phyloP scores from a whole-genome alignment of 306 rosid species.

The Quercus aquifolioides region DNA sequence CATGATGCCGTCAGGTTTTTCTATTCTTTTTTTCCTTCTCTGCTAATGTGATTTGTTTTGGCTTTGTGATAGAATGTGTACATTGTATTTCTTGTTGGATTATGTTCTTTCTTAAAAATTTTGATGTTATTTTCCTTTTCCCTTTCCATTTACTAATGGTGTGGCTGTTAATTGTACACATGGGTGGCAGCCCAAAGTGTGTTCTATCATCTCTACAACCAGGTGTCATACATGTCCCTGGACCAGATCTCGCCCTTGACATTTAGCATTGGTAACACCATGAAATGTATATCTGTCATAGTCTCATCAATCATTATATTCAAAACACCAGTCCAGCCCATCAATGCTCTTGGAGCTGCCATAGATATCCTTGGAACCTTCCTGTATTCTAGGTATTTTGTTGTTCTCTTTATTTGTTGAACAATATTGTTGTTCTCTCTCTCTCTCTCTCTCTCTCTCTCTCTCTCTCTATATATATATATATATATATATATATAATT shows the following conservation, averaged over 20 bases:
- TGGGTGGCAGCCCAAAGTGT: conserved; percentile 96
- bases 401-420: not conserved
- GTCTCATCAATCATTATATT: conserved; percentile 95
- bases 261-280: conserved; percentile 94
- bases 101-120: not conserved
- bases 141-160: conserved; percentile 1
- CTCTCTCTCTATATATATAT: too few species aligned
- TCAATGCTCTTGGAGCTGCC: conserved; percentile 95
- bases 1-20: not conserved
- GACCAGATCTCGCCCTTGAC: conserved; percentile 97
- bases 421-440: too few species aligned
- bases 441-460: too few species aligned
- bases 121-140: not conserved
- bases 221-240: conserved; percentile 96
- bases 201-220: conserved; percentile 94
- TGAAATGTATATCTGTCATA: conserved; percentile 95
- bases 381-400: conserved; percentile 78
- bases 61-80: not conserved
- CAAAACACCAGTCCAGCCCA: conserved; percentile 89
- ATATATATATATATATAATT: too few species aligned
- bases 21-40: not conserved
- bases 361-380: conserved; percentile 91
- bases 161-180: conserved; percentile 11
- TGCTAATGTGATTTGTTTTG: not conserved
- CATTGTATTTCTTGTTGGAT: conserved; percentile 5